Conservation (phyloP, 345 rosid species). For the Citrus australasica region DNA sequence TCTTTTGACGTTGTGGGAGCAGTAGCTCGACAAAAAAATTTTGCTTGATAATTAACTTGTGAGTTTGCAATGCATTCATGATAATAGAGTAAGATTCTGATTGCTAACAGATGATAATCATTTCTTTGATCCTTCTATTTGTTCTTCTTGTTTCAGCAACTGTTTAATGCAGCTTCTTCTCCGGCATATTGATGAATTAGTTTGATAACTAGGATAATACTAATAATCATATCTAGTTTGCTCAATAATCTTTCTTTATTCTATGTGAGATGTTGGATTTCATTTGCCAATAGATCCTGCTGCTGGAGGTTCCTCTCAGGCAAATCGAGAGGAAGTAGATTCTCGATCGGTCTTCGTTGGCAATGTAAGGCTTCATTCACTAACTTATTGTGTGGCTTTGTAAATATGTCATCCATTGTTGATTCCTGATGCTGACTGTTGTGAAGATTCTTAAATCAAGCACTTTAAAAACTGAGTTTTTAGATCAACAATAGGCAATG, state of each 20-base stretch:
- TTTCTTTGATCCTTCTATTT: neutral
- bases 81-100: neutral
- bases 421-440: neutral
- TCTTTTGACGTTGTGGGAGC: neutral
- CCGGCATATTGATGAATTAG: neutral
- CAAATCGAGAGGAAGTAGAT: conserved; percentile 67
- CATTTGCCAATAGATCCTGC: conserved; percentile 49
- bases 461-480: too few species aligned
- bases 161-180: neutral
- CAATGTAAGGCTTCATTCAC: conserved; percentile 55
- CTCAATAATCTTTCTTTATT: neutral
- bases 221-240: neutral
- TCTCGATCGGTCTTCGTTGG: conserved; percentile 74
- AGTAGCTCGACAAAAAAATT: neutral
- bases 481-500: neutral
- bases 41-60: neutral
- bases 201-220: neutral
- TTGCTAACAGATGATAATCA: neutral
- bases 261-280: conserved; percentile 16
- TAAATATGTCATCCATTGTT: neutral
- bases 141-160: neutral
- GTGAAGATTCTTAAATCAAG: neutral
- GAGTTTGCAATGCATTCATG: neutral
- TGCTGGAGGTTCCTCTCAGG: conserved; percentile 48
- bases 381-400: conserved; percentile 7